These are phyloP conservation scores for Phalaenopsis equestris DNA, from an alignment of 106 monocot species.

Conservation along the genomic window DNA sequence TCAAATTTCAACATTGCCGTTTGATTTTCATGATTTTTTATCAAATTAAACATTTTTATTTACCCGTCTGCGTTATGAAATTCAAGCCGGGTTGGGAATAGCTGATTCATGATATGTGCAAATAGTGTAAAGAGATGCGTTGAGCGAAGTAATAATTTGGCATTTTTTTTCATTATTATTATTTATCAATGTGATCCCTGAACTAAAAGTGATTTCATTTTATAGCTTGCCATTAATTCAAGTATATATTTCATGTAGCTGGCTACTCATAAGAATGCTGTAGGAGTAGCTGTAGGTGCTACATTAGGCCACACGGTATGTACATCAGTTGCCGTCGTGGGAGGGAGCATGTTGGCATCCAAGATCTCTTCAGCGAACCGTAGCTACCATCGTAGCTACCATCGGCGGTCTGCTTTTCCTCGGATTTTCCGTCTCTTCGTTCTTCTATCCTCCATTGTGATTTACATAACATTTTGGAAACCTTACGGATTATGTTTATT, in stretches of 20 bases:
- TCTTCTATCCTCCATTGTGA: slow-evolving; percentile 91
- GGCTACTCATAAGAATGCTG: slow-evolving; percentile 90
- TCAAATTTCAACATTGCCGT: background rate
- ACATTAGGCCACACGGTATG: slow-evolving; percentile 72
- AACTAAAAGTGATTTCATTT: too few species aligned
- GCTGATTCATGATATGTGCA: too few species aligned
- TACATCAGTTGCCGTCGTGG: slow-evolving; percentile 83
- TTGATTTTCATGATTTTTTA: background rate
- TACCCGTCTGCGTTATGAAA: too few species aligned
- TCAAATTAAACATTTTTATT: too few species aligned
- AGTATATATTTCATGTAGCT: slow-evolving; percentile 32
- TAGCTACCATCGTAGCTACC: slow-evolving; percentile 79
- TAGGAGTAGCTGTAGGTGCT: slow-evolving; percentile 76
- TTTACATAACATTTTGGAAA: background rate
- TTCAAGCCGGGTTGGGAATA: too few species aligned
- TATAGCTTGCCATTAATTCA: background rate
- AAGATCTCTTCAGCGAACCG: slow-evolving; percentile 88
- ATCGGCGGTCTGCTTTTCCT: slow-evolving; percentile 86
- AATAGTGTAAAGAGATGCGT: too few species aligned
- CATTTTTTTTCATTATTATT: too few species aligned
- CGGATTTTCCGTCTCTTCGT: slow-evolving; percentile 87
- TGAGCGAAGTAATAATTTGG: too few species aligned
- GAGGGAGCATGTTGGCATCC: slow-evolving; percentile 98
- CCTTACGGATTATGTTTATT: background rate
- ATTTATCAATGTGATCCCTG: too few species aligned